phyloP scores from a whole-genome alignment of 257 asterid genomes.

The Paulownia fortunei region DNA sequence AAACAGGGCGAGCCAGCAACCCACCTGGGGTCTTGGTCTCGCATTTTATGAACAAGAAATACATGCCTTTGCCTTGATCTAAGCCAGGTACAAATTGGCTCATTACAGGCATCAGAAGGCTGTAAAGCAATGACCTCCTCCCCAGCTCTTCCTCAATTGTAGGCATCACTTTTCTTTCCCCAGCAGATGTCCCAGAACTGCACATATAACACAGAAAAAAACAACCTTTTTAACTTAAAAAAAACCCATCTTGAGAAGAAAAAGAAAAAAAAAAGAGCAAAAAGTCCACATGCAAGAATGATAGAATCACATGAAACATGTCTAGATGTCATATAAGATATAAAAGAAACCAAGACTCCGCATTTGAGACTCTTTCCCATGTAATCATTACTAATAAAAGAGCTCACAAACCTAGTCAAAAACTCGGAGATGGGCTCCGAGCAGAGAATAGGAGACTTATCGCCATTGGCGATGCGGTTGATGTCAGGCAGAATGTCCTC shows the following conservation, averaged over 20 bases:
- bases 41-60: constrained; percentile 68
- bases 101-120: constrained; percentile 82
- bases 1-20: constrained; percentile 71
- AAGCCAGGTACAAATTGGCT: constrained; percentile 62
- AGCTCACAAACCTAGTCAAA: constrained; percentile 36
- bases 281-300: constrained; percentile 18
- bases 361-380: too few relatives aligned
- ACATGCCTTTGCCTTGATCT: constrained; percentile 83
- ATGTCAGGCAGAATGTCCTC: constrained; percentile 75
- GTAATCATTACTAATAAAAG: not conserved
- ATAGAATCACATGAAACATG: not conserved
- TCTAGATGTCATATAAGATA: too few relatives aligned
- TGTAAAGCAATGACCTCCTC: constrained; percentile 66
- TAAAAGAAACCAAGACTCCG: too few relatives aligned
- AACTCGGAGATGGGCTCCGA: constrained; percentile 32
- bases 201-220: not conserved
- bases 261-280: not conserved
- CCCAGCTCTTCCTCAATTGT: constrained; percentile 69
- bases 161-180: constrained; percentile 84
- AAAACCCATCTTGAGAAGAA: not conserved
- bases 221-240: too few relatives aligned
- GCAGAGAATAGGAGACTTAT: constrained; percentile 29
- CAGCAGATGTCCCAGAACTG: constrained; percentile 80
- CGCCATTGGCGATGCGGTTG: constrained; percentile 47
- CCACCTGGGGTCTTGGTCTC: constrained; percentile 81